Percentiles rank a stretch among this genome's conserved stretches.
Evolutionary conservation across 192 early-diverging fungal genomes (phyloP).

Genomic region (Umbelopsis isabellina): DNA sequence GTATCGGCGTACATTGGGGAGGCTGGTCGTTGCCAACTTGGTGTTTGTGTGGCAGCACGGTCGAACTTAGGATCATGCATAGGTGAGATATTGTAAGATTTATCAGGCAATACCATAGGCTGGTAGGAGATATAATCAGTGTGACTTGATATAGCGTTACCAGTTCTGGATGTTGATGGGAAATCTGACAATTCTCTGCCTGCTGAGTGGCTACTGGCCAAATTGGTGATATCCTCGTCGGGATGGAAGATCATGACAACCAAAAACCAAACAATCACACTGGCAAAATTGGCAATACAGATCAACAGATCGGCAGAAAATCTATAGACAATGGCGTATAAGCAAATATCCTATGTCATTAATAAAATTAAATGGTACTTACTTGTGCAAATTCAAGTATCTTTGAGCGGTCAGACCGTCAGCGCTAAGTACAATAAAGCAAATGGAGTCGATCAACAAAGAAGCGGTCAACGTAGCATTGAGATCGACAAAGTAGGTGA

Average conservation of each 20-base stretch:
- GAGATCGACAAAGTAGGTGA: constrained; percentile 26
- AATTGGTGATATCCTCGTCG: constrained; percentile 13
- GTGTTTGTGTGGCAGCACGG: neutral
- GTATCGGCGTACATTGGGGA: constrained; percentile 3
- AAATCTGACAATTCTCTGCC: neutral
- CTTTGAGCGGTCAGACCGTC: constrained; percentile 23
- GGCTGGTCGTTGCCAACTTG: constrained; percentile 8
- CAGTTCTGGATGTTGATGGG: neutral
- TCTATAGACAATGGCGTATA: neutral
- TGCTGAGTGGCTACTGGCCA: neutral
- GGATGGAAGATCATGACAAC: constrained; percentile 32
- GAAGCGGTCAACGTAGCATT: constrained; percentile 20
- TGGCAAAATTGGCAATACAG: constrained; percentile 24
- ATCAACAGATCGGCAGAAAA: constrained; percentile 33
- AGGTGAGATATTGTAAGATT: constrained; percentile 10
- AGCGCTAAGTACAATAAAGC: constrained; percentile 26
- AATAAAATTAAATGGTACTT: too few species aligned
- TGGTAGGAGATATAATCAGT: constrained; percentile 5
- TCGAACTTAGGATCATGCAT: neutral
- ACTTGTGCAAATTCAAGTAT: constrained; percentile 26
- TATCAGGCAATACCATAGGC: neutral
- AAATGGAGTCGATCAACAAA: constrained; percentile 17
- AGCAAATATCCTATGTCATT: neutral
- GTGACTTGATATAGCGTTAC: constrained; percentile 1
- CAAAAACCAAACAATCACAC: constrained; percentile 26